Evolutionary conservation across 2,329 filamentous ascomycete genomes (phyloP).

Genomic region (Moelleriella libera): DNA sequence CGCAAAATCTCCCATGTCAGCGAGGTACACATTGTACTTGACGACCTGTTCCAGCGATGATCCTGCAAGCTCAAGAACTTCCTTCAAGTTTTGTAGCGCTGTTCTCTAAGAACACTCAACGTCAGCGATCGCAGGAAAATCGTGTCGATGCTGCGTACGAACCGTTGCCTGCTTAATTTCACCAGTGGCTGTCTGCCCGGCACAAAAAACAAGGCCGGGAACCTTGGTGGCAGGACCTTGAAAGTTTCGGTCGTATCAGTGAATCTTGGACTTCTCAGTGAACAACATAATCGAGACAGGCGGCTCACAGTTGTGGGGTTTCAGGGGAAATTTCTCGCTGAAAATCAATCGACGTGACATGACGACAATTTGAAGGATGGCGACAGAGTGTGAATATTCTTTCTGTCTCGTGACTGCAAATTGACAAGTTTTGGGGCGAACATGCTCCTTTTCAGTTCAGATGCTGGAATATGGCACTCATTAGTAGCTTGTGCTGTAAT

Average conservation of each 20-base stretch:
- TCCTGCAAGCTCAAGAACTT: constrained; percentile 55
- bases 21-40: constrained; percentile 58
- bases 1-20: constrained; percentile 56
- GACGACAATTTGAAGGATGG: neutral
- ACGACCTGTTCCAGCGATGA: constrained; percentile 49
- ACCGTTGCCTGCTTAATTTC: constrained; percentile 32
- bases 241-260: neutral
- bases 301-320: constrained; percentile 28
- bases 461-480: too few species aligned
- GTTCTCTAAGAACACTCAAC: constrained; percentile 2
- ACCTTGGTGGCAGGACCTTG: constrained; percentile 26
- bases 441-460: too few species aligned
- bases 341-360: constrained; percentile 32
- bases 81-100: constrained; percentile 37
- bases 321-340: constrained; percentile 29
- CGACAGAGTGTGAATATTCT: too few species aligned
- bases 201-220: constrained; percentile 30
- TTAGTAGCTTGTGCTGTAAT: too few species aligned
- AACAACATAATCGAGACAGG: neutral
- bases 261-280: neutral
- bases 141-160: constrained; percentile 3
- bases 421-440: too few species aligned
- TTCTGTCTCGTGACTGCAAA: too few species aligned
- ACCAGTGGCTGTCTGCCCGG: constrained; percentile 32
- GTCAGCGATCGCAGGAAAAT: neutral